phyloP scores from a whole-genome alignment of 306 rosid species.

The Prunus mume region DNA sequence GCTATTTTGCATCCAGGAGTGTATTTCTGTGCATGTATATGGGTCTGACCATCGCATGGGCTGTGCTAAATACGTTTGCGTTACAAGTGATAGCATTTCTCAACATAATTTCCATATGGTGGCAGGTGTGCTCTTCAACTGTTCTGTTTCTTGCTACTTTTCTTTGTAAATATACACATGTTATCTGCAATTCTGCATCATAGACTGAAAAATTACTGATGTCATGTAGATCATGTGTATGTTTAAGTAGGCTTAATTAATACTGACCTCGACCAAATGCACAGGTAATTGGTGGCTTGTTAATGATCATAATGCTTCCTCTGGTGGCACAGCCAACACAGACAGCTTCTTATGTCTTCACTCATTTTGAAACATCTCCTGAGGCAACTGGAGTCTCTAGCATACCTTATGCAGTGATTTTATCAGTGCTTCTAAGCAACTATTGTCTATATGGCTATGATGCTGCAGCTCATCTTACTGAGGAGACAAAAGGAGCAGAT shows the following conservation, averaged over 20 bases:
- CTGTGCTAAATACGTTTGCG: conserved; percentile 24
- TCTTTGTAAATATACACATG: neutral
- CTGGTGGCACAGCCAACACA: conserved; percentile 21
- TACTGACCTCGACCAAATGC: neutral
- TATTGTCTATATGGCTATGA: conserved; percentile 25
- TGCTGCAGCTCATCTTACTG: conserved; percentile 30
- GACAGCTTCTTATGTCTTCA: conserved; percentile 25
- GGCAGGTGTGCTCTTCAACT: conserved; percentile 25
- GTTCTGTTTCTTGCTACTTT: neutral
- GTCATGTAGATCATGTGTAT: too few relatives aligned
- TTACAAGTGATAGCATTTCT: conserved; percentile 24
- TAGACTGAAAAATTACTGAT: too few relatives aligned
- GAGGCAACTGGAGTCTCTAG: conserved; percentile 20
- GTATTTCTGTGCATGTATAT: conserved; percentile 25
- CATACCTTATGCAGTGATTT: conserved; percentile 27
- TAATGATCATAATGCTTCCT: conserved; percentile 22
- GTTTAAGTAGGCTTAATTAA: neutral
- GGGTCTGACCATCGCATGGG: conserved; percentile 20
- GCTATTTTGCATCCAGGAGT: conserved; percentile 24
- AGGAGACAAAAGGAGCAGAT: conserved; percentile 32
- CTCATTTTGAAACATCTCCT: conserved; percentile 27
- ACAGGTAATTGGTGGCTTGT: conserved; percentile 27
- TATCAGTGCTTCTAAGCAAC: conserved; percentile 24
- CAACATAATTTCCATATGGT: conserved; percentile 29
- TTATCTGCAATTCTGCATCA: too few relatives aligned